A percentile compares a stretch with the other conserved stretches of the same genome.
These are phyloP conservation scores for Fusarium sp. DNA, from an alignment of 2,329 filamentous ascomycete genomes.

Conservation along the genomic window DNA sequence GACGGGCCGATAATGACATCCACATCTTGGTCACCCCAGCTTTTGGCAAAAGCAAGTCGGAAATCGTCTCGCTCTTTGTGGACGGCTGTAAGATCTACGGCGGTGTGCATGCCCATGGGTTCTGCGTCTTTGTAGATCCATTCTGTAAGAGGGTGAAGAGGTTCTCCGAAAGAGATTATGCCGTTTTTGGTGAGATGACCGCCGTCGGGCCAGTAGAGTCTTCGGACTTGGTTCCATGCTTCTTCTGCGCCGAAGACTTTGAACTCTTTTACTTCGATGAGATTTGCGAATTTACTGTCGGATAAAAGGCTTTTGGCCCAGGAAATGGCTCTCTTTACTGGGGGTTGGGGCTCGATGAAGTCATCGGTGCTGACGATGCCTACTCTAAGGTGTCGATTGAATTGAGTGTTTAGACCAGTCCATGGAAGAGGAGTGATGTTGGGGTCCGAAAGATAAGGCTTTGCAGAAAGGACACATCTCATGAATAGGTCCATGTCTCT, in stretches of 20 bases:
- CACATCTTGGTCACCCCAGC: conserved; percentile 52
- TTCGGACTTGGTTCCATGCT: conserved; percentile 49
- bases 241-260: conserved; percentile 47
- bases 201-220: conserved; percentile 61
- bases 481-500: conserved; percentile 42
- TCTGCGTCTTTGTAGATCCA: conserved; percentile 53
- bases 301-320: conserved; percentile 47
- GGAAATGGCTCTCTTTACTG: conserved; percentile 51
- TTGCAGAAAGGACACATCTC: conserved; percentile 17
- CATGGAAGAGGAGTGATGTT: conserved; percentile 47
- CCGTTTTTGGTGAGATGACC: conserved; percentile 47
- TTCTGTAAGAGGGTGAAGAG: conserved; percentile 57
- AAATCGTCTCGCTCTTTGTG: conserved; percentile 48
- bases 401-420: conserved; percentile 42
- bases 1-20: conserved; percentile 52
- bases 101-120: conserved; percentile 31
- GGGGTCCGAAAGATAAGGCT: conserved; percentile 44
- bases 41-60: conserved; percentile 48
- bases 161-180: conserved; percentile 56
- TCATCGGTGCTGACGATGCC: conserved; percentile 56
- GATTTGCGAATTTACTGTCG: conserved; percentile 27
- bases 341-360: conserved; percentile 54
- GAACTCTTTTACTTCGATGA: conserved; percentile 52
- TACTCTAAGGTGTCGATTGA: conserved; percentile 50
- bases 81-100: conserved; percentile 19